Evolutionary conservation across 495 filamentous ascomycete species (phyloP), one percentile per base, ranked within the genome.

Genomic region (Rhizodiscina lignyota): DNA sequence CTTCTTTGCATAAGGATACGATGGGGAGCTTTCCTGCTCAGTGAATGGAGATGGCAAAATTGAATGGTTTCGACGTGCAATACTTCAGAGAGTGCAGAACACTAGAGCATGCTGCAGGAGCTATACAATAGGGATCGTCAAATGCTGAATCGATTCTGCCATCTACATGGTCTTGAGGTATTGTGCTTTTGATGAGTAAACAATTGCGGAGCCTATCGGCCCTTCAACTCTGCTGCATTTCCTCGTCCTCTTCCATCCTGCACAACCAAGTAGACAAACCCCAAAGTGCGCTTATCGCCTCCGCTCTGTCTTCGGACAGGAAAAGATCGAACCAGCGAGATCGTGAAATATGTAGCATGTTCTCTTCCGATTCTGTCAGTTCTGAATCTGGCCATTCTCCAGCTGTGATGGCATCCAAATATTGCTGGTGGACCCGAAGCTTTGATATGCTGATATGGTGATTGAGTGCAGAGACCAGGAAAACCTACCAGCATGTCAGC

Each of bases 391-490:
- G 47, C 5, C 50, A 22, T 17, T 23, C 32, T 30, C 46, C 48
- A 15, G 48, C 41, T 22, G 59, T 62, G 21, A 79, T 50, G 30
- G 59, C 51, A 0, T 67, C 67, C 21, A 87, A 54, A 40, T 91
- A 72, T 12, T 59, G 54, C 15, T 58, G 56, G 38, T 84, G 82
- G 32, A 93, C 70, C 19, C 77, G 69, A 18, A 86, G 66, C 35
- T 81, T 68, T 29, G 91, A 45, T 32, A 94, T 68, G 36, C 69
- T 69, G 26, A 92, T 54, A 40, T 94, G 85, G 52, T 91, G 83
- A 53, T 85, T 83, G 34, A 94, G 59, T 2, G 74, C 70, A 31
- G 78, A 84, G 32, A 92, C 47, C 47, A 94, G 69, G 56, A 83
- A 94, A 26, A 92, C 68, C 66, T 94, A 64, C 29, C 4, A 2